A percentile compares a stretch with the other conserved stretches of the same genome.
phyloP scores from a whole-genome alignment of 179 eudicot genomes.

The Spinacia oleracea region DNA sequence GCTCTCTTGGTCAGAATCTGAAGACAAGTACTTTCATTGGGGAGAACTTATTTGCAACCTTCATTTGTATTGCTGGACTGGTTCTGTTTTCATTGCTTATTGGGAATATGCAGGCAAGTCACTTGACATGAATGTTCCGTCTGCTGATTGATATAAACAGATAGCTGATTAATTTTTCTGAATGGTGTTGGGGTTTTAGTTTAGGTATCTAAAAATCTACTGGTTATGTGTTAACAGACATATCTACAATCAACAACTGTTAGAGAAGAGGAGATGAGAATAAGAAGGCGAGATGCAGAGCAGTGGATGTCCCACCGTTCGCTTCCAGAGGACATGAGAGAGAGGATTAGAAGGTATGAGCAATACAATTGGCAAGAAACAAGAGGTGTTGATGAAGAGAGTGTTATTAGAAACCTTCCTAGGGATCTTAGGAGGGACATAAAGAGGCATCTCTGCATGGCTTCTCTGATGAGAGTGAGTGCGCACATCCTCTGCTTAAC shows the following conservation, averaged over 20 bases:
- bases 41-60: slow-evolving; percentile 74
- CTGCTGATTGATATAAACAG: background rate
- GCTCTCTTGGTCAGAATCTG: slow-evolving; percentile 94
- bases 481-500: background rate
- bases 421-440: slow-evolving; percentile 61
- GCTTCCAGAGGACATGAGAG: slow-evolving; percentile 52
- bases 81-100: slow-evolving; percentile 83
- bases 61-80: slow-evolving; percentile 80
- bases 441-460: slow-evolving; percentile 60
- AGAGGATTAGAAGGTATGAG: slow-evolving; percentile 53
- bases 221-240: slow-evolving; percentile 32
- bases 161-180: background rate
- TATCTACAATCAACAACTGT: slow-evolving; percentile 59
- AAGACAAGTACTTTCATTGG: slow-evolving; percentile 69
- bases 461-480: slow-evolving; percentile 55
- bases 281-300: slow-evolving; percentile 58
- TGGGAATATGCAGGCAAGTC: slow-evolving; percentile 89
- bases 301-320: slow-evolving; percentile 69
- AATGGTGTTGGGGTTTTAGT: background rate
- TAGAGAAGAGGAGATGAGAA: slow-evolving; percentile 60
- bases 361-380: slow-evolving; percentile 69
- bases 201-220: background rate
- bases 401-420: slow-evolving; percentile 51
- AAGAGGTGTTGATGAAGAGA: slow-evolving; percentile 64
- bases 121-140: background rate